phyloP scores from a whole-genome alignment of 345 rosid genomes.

The Clausena lansium region DNA sequence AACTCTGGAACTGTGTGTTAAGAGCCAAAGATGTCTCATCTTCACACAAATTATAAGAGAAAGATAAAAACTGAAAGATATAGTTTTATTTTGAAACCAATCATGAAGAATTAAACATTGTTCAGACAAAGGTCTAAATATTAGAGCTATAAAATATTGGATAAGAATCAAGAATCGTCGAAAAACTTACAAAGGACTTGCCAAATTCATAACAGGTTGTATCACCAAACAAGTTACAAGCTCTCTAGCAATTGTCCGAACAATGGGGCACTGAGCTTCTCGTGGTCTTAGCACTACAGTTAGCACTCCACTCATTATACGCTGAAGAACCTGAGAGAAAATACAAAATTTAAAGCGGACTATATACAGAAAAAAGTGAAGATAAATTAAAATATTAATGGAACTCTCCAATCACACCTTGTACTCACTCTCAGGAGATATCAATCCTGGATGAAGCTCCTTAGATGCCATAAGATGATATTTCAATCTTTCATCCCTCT shows the following conservation, averaged over 20 bases:
- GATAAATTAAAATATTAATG: conserved; percentile 10
- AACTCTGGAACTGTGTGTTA: background rate
- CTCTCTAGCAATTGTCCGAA: conserved; percentile 90
- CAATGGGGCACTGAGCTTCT: conserved; percentile 92
- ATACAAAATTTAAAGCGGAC: conserved; percentile 7
- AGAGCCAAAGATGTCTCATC: background rate
- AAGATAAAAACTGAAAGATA: background rate
- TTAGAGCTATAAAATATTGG: background rate
- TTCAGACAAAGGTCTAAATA: background rate
- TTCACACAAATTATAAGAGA: background rate
- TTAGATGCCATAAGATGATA: conserved; percentile 78
- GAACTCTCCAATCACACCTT: conserved; percentile 76
- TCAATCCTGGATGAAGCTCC: conserved; percentile 90
- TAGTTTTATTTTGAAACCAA: background rate
- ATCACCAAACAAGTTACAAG: conserved; percentile 89
- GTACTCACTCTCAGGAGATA: conserved; percentile 96
- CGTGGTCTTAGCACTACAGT: conserved; percentile 77
- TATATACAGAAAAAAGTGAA: conserved; percentile 7
- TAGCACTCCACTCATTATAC: conserved; percentile 76
- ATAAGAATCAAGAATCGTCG: conserved; percentile 7
- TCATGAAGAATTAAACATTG: background rate
- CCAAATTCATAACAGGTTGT: conserved; percentile 85
- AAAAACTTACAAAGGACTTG: conserved; percentile 74
- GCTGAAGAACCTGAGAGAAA: conserved; percentile 70
- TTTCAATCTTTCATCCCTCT: conserved; percentile 94